A percentile compares a stretch with the other conserved stretches of the same genome.
These are phyloP conservation scores for Penicillium flavigenum DNA, from an alignment of 495 filamentous ascomycete species.

Conservation along the genomic window DNA sequence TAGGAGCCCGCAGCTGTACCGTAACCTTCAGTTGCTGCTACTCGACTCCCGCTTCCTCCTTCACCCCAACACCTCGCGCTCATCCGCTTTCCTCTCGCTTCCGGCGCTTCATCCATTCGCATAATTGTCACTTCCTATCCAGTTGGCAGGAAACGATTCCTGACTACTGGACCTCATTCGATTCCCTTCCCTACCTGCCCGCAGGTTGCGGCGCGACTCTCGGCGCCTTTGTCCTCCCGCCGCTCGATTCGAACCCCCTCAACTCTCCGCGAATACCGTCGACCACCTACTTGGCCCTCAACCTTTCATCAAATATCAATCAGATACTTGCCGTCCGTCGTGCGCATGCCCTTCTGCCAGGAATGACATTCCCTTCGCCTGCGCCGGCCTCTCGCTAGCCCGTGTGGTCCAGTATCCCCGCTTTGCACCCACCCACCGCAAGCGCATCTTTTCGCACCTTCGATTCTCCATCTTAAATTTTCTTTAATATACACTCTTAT, in stretches of 20 bases:
- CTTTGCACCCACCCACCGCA: conserved; percentile 49
- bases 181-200: conserved; percentile 24
- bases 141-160: conserved; percentile 24
- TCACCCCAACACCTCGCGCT: conserved; percentile 19
- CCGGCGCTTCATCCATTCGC: conserved; percentile 24
- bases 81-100: conserved; percentile 21
- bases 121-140: conserved; percentile 17
- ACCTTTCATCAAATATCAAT: conserved; percentile 24
- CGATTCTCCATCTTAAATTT: conserved; percentile 18
- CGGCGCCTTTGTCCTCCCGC: conserved; percentile 41
- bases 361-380: conserved; percentile 47
- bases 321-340: conserved; percentile 27
- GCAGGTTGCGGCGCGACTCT: conserved; percentile 38
- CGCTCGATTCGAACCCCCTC: conserved; percentile 37
- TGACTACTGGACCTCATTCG: conserved; percentile 25
- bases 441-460: conserved; percentile 35
- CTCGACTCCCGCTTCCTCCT: conserved; percentile 27
- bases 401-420: conserved; percentile 50
- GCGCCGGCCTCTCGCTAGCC: conserved; percentile 50
- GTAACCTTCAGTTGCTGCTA: conserved; percentile 24
- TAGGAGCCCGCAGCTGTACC: conserved; percentile 21
- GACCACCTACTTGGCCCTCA: conserved; percentile 22
- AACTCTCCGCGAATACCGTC: conserved; percentile 40
- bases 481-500: conserved; percentile 15
- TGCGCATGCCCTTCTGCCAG: conserved; percentile 40